Conservation (phyloP, 2,329 filamentous ascomycete species). For the Coniochaeta sp. region DNA sequence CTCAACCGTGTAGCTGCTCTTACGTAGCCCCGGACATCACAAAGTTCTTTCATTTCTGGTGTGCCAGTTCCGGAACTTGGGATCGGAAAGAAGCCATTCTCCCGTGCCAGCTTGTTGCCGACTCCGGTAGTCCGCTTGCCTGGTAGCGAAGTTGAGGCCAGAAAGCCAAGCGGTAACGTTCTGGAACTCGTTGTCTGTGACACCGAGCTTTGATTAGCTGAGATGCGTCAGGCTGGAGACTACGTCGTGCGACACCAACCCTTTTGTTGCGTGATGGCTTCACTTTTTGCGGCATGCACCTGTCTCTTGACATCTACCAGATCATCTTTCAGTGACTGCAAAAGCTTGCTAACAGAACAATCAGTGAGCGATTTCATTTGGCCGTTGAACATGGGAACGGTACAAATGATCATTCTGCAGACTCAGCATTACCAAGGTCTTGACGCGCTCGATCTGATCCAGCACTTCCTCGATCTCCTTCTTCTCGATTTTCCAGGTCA, state of each 20-base stretch:
- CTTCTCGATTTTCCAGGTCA: neutral
- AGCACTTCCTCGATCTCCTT: neutral
- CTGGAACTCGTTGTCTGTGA: neutral
- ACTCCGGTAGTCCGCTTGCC: neutral
- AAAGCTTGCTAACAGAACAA: neutral
- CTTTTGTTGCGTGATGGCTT: neutral
- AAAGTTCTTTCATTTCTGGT: conserved; percentile 19
- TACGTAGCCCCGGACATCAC: conserved; percentile 10
- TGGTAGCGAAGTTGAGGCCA: neutral
- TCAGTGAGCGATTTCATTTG: neutral
- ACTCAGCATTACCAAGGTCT: neutral
- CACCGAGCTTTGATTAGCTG: neutral
- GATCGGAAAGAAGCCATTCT: conserved; percentile 35
- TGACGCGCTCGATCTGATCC: neutral
- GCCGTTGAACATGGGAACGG: neutral
- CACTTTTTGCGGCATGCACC: neutral
- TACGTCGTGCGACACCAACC: neutral
- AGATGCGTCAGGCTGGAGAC: neutral
- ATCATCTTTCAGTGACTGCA: neutral
- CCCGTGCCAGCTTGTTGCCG: conserved; percentile 24
- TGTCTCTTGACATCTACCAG: neutral
- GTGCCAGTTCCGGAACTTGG: conserved; percentile 25
- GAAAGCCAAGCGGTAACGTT: neutral
- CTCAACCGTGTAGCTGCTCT: conserved; percentile 18
- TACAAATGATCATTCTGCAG: neutral